Evolutionary conservation across 805 yeast species (phyloP).

Genomic region (Lipomyces oligophaga): DNA sequence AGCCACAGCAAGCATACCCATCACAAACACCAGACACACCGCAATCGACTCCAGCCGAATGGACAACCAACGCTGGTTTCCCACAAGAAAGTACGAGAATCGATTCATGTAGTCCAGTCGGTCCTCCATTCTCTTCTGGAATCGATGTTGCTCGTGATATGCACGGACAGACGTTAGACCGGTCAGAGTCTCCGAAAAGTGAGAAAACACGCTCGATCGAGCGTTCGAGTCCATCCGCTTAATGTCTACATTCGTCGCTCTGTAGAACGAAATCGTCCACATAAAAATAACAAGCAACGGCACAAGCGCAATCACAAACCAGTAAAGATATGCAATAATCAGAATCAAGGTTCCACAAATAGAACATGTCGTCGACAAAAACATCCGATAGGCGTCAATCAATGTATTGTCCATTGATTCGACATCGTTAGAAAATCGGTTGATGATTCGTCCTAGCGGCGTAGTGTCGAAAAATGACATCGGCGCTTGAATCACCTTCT

Average conservation of each 20-base stretch:
- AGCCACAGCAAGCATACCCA: conserved; percentile 57
- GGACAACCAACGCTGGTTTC: conserved; percentile 71
- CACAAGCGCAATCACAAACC: conserved; percentile 61
- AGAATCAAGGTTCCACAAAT: conserved; percentile 62
- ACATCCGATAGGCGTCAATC: conserved; percentile 62
- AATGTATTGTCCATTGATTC: conserved; percentile 79
- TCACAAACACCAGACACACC: conserved; percentile 48
- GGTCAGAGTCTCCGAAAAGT: conserved; percentile 64
- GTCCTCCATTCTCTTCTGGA: conserved; percentile 45
- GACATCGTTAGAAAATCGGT: conserved; percentile 83
- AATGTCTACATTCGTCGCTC: conserved; percentile 69
- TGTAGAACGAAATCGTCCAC: conserved; percentile 52
- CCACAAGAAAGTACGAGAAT: conserved; percentile 58
- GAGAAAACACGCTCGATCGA: conserved; percentile 64
- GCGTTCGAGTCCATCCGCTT: conserved; percentile 73
- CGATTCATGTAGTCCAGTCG: conserved; percentile 62
- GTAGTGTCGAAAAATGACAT: conserved; percentile 81
- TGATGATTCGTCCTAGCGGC: conserved; percentile 81
- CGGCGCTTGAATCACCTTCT: conserved; percentile 65
- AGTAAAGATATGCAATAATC: conserved; percentile 68
- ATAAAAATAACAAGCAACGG: conserved; percentile 53
- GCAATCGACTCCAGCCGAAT: conserved; percentile 58
- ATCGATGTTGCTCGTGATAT: conserved; percentile 47
- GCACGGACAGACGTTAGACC: conserved; percentile 66
- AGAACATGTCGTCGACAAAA: conserved; percentile 51